Conservation (phyloP, 2,329 filamentous ascomycete genomes). For the Neocatenulostroma microsporum region DNA sequence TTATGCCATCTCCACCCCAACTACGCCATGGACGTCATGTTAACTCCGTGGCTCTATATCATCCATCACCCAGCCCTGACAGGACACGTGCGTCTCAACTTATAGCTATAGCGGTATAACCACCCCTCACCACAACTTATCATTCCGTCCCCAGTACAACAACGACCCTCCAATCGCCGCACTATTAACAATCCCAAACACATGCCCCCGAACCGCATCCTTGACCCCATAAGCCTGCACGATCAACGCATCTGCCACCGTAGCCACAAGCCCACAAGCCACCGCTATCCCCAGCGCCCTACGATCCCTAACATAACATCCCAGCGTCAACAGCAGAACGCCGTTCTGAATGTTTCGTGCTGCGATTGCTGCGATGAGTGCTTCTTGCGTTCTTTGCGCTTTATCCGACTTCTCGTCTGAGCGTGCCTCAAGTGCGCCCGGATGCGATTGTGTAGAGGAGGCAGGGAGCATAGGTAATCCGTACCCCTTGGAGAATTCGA, state of each 20-base stretch:
- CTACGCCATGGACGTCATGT: too few relatives aligned
- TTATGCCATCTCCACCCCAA: too few relatives aligned
- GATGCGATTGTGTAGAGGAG: constrained; percentile 4
- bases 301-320: constrained; percentile 25
- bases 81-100: too few relatives aligned
- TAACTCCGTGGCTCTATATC: too few relatives aligned
- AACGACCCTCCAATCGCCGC: constrained; percentile 22
- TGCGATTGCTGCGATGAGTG: constrained; percentile 22
- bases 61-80: too few relatives aligned
- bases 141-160: constrained; percentile 24
- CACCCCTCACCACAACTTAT: constrained; percentile 10
- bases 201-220: constrained; percentile 22
- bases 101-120: too few relatives aligned
- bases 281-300: constrained; percentile 24
- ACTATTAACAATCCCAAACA: constrained; percentile 23
- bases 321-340: constrained; percentile 25
- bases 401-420: constrained; percentile 7
- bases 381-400: constrained; percentile 18
- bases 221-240: constrained; percentile 22
- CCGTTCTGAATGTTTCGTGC: constrained; percentile 27
- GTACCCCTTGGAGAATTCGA: constrained; percentile 27
- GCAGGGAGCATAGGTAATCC: constrained; percentile 21
- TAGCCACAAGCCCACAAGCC: constrained; percentile 21
- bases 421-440: constrained; percentile 9
- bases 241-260: constrained; percentile 24